Evolutionary conservation across 805 yeast genomes (phyloP).

Genomic region (Sugiyamaella mastotermitis): DNA sequence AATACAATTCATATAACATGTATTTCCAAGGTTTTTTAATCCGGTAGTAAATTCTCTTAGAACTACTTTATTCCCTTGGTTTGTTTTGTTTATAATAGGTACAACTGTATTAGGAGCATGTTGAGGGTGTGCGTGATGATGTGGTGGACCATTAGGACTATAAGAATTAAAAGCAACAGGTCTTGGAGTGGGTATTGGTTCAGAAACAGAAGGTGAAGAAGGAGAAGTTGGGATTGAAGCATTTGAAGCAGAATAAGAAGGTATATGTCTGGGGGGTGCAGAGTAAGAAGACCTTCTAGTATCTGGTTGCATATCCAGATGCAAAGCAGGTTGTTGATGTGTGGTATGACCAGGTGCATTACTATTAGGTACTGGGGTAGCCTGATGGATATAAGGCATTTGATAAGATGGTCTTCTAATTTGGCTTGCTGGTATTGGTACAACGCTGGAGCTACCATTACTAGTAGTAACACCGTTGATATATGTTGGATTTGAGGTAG

Average conservation of each 20-base stretch:
- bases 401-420: not conserved
- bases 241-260: not conserved
- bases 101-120: conserved; percentile 7
- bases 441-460: not conserved
- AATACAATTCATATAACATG: conserved; percentile 88
- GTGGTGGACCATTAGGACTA: not conserved
- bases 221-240: not conserved
- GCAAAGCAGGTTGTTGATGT: conserved; percentile 3
- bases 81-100: not conserved
- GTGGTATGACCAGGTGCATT: not conserved
- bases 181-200: conserved; percentile 8
- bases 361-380: conserved; percentile 10
- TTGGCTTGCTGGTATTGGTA: not conserved
- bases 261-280: not conserved
- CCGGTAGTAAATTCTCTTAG: conserved; percentile 54
- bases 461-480: not conserved
- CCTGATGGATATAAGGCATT: not conserved
- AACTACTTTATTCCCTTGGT: not conserved
- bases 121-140: conserved; percentile 4
- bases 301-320: no score
- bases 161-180: conserved; percentile 8
- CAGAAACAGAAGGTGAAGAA: conserved; percentile 1
- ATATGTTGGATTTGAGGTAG: not conserved
- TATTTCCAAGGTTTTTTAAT: conserved; percentile 74
- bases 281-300: conserved; percentile 1